phyloP scores from a whole-genome alignment of 2,329 filamentous ascomycete genomes.

The Diaporthe capsici region DNA sequence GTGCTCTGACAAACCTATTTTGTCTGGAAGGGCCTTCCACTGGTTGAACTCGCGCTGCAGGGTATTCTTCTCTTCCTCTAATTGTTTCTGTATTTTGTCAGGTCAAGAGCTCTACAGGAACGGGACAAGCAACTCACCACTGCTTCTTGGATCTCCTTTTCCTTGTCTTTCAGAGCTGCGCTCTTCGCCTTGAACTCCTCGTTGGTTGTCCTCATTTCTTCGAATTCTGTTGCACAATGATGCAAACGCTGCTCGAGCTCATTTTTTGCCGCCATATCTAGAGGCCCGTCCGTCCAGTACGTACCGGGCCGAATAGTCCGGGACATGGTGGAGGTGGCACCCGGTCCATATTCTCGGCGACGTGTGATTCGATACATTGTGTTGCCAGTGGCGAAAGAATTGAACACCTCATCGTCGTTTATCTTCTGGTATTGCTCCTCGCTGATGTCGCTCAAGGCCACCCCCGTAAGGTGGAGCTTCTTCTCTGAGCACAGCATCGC shows the following conservation, averaged over 20 bases:
- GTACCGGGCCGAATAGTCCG: conserved; percentile 71
- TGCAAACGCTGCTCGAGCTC: conserved; percentile 69
- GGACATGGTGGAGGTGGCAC: conserved; percentile 78
- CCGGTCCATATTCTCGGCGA: conserved; percentile 84
- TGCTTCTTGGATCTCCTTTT: conserved; percentile 54
- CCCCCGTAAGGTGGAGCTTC: conserved; percentile 76
- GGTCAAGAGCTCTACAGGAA: not conserved
- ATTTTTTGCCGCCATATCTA: conserved; percentile 76
- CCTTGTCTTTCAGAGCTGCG: conserved; percentile 53
- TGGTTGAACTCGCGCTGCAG: conserved; percentile 76
- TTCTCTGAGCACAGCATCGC: conserved; percentile 88
- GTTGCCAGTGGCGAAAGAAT: conserved; percentile 78
- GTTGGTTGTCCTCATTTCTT: conserved; percentile 52
- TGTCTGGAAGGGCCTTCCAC: conserved; percentile 78
- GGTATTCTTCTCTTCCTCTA: conserved; percentile 74
- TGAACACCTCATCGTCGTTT: conserved; percentile 69
- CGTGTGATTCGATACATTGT: conserved; percentile 76
- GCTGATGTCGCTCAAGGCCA: conserved; percentile 73
- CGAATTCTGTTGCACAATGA: conserved; percentile 56
- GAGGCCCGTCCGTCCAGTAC: conserved; percentile 83
- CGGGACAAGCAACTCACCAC: conserved; percentile 53
- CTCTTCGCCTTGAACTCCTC: conserved; percentile 55
- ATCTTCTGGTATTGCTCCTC: conserved; percentile 79
- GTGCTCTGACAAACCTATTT: conserved; percentile 67
- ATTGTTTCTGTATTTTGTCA: conserved; percentile 55